These are phyloP conservation scores for Juncus effusus DNA, from an alignment of 176 grass and related monocot species.

Conservation along the genomic window DNA sequence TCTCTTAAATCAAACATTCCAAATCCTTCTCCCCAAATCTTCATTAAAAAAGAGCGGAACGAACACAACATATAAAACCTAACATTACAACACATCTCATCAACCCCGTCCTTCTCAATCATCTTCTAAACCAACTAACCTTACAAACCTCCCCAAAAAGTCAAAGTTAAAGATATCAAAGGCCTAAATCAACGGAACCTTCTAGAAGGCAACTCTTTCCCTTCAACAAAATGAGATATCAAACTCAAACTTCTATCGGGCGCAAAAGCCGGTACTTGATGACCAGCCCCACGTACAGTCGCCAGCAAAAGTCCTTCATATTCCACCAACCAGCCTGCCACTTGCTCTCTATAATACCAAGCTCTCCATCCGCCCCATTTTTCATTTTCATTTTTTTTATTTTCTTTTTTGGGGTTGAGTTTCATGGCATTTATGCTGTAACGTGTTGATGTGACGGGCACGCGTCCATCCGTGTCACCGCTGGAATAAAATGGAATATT, in stretches of 20 bases:
- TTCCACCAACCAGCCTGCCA: conserved; percentile 81
- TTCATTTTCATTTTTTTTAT: not conserved
- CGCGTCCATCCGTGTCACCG: conserved; percentile 86
- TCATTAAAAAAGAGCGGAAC: too few species aligned
- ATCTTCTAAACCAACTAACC: too few species aligned
- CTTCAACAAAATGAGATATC: conserved; percentile 68
- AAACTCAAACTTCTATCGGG: conserved; percentile 53
- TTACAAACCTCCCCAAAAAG: not conserved
- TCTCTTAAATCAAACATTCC: too few species aligned
- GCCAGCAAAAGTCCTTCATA: conserved; percentile 72
- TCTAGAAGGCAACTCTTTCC: conserved; percentile 38
- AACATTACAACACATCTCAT: too few species aligned
- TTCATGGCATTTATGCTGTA: conserved; percentile 81
- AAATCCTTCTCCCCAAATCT: too few species aligned
- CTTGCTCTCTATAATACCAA: conserved; percentile 77
- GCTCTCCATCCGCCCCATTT: conserved; percentile 60
- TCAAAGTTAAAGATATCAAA: not conserved
- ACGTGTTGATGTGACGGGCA: conserved; percentile 84
- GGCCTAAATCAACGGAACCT: conserved; percentile 18
- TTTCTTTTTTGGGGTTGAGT: conserved; percentile 31
- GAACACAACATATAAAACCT: too few species aligned
- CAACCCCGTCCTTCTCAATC: too few species aligned
- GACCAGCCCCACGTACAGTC: conserved; percentile 82
- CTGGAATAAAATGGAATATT: conserved; percentile 31
- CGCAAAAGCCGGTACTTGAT: conserved; percentile 87